Conservation (phyloP, 2,329 filamentous ascomycete species). For the Grosmannia clavigera region DNA sequence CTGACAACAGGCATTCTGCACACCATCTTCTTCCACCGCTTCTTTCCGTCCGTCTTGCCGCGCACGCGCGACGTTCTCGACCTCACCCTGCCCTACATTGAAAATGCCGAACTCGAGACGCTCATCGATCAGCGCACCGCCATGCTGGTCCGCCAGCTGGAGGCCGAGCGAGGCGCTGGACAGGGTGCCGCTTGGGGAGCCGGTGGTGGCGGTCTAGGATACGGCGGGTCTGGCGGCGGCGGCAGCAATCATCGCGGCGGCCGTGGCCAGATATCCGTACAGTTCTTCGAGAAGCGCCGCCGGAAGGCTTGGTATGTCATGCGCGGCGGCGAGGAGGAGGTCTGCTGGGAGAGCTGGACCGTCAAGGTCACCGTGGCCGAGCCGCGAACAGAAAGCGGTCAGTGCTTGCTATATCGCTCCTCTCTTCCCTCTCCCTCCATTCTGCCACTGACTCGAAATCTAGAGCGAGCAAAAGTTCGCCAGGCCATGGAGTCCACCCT, state of each 20-base stretch:
- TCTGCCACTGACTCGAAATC: background rate
- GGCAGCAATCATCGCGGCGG: constrained; percentile 41
- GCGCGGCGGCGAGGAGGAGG: constrained; percentile 66
- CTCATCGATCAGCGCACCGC: constrained; percentile 82
- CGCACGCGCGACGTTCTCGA: constrained; percentile 81
- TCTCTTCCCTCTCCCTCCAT: constrained; percentile 1
- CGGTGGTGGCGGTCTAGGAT: constrained; percentile 13
- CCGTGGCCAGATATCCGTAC: constrained; percentile 68
- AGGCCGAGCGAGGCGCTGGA: constrained; percentile 30
- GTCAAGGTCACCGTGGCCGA: constrained; percentile 87
- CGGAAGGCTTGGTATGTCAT: constrained; percentile 65
- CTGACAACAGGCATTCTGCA: constrained; percentile 63
- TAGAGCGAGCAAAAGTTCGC: constrained; percentile 79
- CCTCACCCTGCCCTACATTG: constrained; percentile 76
- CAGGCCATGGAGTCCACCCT: constrained; percentile 85
- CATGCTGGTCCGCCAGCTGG: constrained; percentile 66
- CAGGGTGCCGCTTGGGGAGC: constrained; percentile 49
- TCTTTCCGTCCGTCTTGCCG: constrained; percentile 78
- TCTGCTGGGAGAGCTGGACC: constrained; percentile 96
- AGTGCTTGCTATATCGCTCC: constrained; percentile 17
- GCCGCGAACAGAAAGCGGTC: constrained; percentile 78
- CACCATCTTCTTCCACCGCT: constrained; percentile 97
- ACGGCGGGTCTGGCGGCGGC: constrained; percentile 9
- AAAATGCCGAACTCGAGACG: constrained; percentile 82
- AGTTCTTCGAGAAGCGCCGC: constrained; percentile 90